Percentiles rank a stretch among this genome's conserved stretches.
phyloP scores from a whole-genome alignment of 345 rosid genomes.

The Carallia pectinifolia region DNA sequence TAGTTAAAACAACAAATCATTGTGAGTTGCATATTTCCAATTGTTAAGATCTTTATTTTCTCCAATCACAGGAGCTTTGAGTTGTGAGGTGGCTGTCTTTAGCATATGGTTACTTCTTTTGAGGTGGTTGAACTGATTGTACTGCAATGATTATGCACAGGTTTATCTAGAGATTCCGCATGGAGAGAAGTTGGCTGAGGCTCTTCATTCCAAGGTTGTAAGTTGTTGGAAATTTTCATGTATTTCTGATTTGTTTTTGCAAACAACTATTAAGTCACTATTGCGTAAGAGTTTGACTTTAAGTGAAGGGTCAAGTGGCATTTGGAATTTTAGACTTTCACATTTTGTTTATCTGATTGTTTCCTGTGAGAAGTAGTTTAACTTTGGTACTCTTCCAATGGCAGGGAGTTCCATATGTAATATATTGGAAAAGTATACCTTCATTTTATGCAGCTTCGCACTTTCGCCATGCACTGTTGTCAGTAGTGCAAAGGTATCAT shows the following conservation, averaged over 20 bases:
- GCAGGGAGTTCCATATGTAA: slow-evolving; percentile 89
- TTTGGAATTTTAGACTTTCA: slow-evolving; percentile 8
- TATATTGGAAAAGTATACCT: slow-evolving; percentile 67
- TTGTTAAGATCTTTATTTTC: no score
- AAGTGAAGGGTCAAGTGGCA: slow-evolving; percentile 7
- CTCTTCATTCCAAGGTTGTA: slow-evolving; percentile 76
- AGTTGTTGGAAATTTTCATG: neutral
- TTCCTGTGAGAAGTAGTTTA: slow-evolving; percentile 6
- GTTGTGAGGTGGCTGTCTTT: neutral
- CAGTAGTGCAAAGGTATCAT: slow-evolving; percentile 75
- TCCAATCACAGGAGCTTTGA: no score
- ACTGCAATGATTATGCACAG: slow-evolving; percentile 31
- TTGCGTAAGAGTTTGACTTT: neutral
- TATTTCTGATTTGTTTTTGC: neutral
- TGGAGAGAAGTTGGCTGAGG: slow-evolving; percentile 80
- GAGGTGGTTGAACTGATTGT: neutral
- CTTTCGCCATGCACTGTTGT: slow-evolving; percentile 80
- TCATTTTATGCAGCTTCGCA: slow-evolving; percentile 72
- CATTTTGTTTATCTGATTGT: neutral
- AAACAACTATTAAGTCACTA: neutral
- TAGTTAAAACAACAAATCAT: no score
- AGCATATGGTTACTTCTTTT: neutral
- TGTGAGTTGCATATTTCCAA: no score
- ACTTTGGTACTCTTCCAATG: slow-evolving; percentile 13
- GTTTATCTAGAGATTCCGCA: slow-evolving; percentile 82